A percentile compares a stretch with the other conserved stretches of the same genome.
These are phyloP conservation scores for Zygnema cylindricum DNA, from an alignment of 139 green algal genomes.

Conservation along the genomic window DNA sequence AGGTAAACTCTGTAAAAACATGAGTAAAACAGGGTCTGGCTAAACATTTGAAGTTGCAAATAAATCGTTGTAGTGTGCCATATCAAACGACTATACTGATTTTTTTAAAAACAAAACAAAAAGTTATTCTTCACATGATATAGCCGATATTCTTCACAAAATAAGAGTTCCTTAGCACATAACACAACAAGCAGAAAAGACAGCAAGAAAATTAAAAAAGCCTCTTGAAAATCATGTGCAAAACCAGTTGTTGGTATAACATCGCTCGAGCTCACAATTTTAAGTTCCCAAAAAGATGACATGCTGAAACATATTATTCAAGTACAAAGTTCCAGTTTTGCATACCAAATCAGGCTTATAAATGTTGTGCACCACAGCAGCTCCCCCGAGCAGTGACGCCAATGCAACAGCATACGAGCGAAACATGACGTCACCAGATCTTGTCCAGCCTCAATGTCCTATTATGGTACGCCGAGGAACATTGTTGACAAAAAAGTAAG, in stretches of 20 bases:
- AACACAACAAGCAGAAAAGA: too few species aligned
- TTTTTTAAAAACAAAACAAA: too few species aligned
- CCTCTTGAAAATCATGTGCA: too few species aligned
- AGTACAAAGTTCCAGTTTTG: background rate
- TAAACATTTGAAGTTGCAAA: background rate
- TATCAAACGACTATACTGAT: background rate
- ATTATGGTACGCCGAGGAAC: too few species aligned
- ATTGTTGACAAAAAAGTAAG: too few species aligned
- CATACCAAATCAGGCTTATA: slow-evolving; percentile 79
- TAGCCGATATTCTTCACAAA: background rate
- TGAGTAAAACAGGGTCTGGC: background rate
- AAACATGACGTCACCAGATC: slow-evolving; percentile 10
- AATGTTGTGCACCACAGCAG: slow-evolving; percentile 81
- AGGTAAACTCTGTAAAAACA: background rate
- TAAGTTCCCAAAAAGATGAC: background rate
- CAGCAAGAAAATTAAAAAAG: too few species aligned
- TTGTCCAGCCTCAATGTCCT: too few species aligned
- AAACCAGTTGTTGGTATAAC: background rate
- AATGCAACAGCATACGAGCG: slow-evolving; percentile 78
- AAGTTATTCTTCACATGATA: background rate
- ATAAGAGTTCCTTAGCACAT: background rate
- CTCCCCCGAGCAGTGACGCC: slow-evolving; percentile 77
- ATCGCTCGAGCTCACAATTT: background rate
- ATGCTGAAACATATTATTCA: background rate
- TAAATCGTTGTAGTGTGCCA: background rate